phyloP scores from a whole-genome alignment of 2,329 filamentous ascomycete genomes.

The Aspergillus texensis region DNA sequence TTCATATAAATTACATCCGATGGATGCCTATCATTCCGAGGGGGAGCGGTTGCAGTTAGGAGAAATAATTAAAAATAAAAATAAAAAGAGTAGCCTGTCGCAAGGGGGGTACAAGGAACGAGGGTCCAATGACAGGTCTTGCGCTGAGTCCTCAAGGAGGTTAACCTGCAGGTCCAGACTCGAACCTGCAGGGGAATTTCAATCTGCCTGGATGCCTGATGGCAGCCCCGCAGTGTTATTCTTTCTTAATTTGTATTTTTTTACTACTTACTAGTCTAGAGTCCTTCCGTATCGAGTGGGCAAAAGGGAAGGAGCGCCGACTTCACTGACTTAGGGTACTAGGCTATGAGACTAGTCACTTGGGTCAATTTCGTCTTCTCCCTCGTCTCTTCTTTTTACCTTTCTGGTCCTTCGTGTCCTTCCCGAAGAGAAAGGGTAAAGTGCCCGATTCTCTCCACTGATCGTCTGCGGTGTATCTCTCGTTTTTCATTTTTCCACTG shows the following conservation, averaged over 20 bases:
- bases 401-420: background rate
- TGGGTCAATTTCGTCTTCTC: too few relatives aligned
- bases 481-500: background rate
- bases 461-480: background rate
- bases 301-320: background rate
- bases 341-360: too few relatives aligned
- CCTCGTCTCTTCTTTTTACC: background rate
- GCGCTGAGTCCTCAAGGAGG: background rate
- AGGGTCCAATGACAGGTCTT: background rate
- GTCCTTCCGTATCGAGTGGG: too few relatives aligned
- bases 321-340: background rate
- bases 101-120: background rate
- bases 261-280: too few relatives aligned
- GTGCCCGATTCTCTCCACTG: background rate
- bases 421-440: background rate
- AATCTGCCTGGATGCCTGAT: constrained; percentile 1
- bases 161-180: constrained; percentile 4
- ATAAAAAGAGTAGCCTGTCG: background rate
- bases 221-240: background rate
- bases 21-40: background rate
- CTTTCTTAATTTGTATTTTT: background rate
- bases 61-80: background rate
- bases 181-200: background rate
- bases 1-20: background rate
- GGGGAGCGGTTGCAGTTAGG: background rate